Percentiles rank a stretch among this genome's conserved stretches.
These are phyloP conservation scores for Paracamarosporium sp. DNA, from an alignment of 2,329 filamentous ascomycete species.

Conservation along the genomic window DNA sequence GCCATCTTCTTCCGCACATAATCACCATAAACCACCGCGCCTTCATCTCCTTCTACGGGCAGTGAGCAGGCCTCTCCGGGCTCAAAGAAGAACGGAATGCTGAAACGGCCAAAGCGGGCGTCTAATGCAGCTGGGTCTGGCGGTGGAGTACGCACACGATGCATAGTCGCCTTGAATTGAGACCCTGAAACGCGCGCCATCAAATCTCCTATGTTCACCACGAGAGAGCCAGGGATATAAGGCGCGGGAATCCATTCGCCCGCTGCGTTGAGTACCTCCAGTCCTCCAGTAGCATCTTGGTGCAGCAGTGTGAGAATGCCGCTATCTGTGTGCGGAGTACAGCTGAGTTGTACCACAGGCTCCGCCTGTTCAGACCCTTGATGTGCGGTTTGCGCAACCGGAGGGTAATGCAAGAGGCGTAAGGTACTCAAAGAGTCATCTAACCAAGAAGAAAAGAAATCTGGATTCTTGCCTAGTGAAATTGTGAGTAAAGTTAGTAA, in stretches of 20 bases:
- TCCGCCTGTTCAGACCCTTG: constrained; percentile 9
- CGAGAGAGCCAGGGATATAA: constrained; percentile 49
- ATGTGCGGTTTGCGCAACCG: constrained; percentile 18
- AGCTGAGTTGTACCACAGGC: constrained; percentile 36
- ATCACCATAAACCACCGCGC: constrained; percentile 49
- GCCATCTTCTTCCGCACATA: constrained; percentile 54
- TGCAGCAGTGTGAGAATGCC: constrained; percentile 57
- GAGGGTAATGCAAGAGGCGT: constrained; percentile 55
- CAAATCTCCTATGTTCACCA: constrained; percentile 56
- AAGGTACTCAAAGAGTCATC: constrained; percentile 52
- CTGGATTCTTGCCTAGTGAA: constrained; percentile 45
- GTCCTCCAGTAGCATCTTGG: constrained; percentile 55
- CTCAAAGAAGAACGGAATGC: constrained; percentile 58
- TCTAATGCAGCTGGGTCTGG: constrained; percentile 27
- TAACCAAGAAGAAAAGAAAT: constrained; percentile 52
- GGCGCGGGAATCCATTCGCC: constrained; percentile 52
- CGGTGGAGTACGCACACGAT: constrained; percentile 47
- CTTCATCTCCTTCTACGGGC: constrained; percentile 41
- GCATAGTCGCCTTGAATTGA: constrained; percentile 54
- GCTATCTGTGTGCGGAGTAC: constrained; percentile 52
- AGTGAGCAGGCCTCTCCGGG: constrained; percentile 52
- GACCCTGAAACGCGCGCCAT: constrained; percentile 52
- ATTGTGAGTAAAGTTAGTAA: constrained; percentile 50
- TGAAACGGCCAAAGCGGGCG: constrained; percentile 42
- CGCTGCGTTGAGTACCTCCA: constrained; percentile 54